These are phyloP conservation scores for Lachancea meyersii DNA, from an alignment of 805 yeast species.

Conservation along the genomic window DNA sequence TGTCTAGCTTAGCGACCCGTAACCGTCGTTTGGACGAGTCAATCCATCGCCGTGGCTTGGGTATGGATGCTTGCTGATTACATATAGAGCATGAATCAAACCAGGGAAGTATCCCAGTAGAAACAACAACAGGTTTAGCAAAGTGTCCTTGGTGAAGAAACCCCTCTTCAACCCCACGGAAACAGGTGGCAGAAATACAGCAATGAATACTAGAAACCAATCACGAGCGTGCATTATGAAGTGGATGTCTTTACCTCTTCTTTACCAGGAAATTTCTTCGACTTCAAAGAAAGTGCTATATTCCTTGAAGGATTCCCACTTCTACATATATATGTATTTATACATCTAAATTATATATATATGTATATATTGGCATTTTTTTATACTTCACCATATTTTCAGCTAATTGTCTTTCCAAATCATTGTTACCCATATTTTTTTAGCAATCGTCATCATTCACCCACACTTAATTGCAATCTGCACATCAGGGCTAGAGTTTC, in stretches of 20 bases:
- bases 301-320: not conserved
- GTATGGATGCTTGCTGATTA: slow-evolving; percentile 52
- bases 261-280: not conserved
- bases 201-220: slow-evolving; percentile 63
- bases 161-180: slow-evolving; percentile 70
- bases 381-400: not conserved
- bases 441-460: slow-evolving; percentile 2
- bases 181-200: slow-evolving; percentile 64
- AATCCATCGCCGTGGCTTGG: slow-evolving; percentile 19
- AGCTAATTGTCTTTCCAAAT: not conserved
- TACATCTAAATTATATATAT: not conserved
- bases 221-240: slow-evolving; percentile 37
- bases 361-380: not conserved
- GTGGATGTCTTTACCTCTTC: not conserved
- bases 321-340: not conserved
- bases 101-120: slow-evolving; percentile 66
- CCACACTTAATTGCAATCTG: slow-evolving; percentile 2
- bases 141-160: slow-evolving; percentile 31
- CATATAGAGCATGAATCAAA: slow-evolving; percentile 59
- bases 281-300: no score
- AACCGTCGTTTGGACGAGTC: slow-evolving; percentile 9
- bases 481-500: slow-evolving; percentile 5
- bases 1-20: slow-evolving; percentile 13
- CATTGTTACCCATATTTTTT: not conserved
- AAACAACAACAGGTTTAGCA: slow-evolving; percentile 55